Evolutionary conservation across 352 stramenopile genomes (phyloP), one percentile per base, ranked within the genome.

Genomic region (Globisporangium orthogonon): DNA sequence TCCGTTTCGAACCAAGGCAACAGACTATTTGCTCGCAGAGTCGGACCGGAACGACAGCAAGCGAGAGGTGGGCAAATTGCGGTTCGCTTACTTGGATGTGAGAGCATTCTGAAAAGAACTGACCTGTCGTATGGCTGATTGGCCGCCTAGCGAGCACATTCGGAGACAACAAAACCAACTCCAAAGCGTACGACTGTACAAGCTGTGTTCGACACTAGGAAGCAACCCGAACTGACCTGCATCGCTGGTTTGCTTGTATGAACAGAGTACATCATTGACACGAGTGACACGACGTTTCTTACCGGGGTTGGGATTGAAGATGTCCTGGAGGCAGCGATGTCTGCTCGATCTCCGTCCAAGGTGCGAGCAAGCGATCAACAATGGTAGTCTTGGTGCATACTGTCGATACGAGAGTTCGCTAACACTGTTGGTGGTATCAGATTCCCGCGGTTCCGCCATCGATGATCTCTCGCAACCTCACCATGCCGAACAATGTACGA

Each of bases 291-390:
- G n/a, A 92, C 79, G 4, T 92, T 90, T 41, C 55, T 92, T 47
- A 92, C 82, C 3, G 78, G 82, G 18, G 75, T 92, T 17, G 76
- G 74, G 1, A 85, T 91, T 46, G 81, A 89, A 65, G 77, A 87
- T 48, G 61, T 84, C 28, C 40, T 87, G 35, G 63, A 54, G 7
- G 61, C 56, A 14, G 62, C 60, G 2, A 55, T 65, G 13, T 60
- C 58, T 9, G 46, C 52, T 17, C 39, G 54, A 14, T 56, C 37
- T 17, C 55, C 52, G 33, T 59, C 57, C 18, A 69, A 85, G 63
- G 74, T 83, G 43, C 43, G 43, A 48, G 37, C 37, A 4, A 17
- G 37, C 10, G 3, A 43, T 4, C 28, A 39, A 10, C 28, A 23
- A 29, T 29, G 1, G 11, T 14, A 52, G 15, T 17, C 13, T 13